Evolutionary conservation across 164 flowering plant species (phyloP), one percentile per base, ranked within the genome.

Genomic region (Annona squamosa): DNA sequence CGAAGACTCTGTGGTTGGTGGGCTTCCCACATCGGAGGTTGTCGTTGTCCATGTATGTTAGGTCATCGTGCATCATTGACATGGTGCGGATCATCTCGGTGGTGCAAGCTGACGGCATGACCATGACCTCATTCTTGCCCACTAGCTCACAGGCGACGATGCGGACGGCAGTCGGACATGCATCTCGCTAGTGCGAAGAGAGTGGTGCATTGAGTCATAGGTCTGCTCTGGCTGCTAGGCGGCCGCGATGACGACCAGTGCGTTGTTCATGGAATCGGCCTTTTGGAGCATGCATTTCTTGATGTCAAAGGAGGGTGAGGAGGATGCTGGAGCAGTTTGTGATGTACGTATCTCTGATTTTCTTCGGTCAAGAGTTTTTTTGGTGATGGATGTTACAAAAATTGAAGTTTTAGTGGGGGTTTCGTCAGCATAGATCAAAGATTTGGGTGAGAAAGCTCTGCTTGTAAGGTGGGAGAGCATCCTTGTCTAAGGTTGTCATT

Each of bases 1-100:
- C 37, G 37, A 26, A 26, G 37, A 90, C 85, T 47, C 81, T 86
- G 82, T 90, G 94, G 57, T 87, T 90, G 5, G 92, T 86, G 63
- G 94, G 94, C 70, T 85, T 87, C 4, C 94, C 94, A 1, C 92
- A 79, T 57, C 93, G 84, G 56, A 89, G 37, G 37, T 26, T 26
- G 37, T 26, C 37, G 37, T 26, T 26, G 37, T 26, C 37, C 37
- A 26, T 26, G 37, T 26, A 26, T 26, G 37, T 26, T 26, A 89
- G 83, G 44, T 89, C 94, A 57, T 89, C 93, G 65, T 89, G 93
- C 72, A 90, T 90, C 6, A 90, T 65, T 3, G 91, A 87, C 95
- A 87, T 89, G 75, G 90, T 85, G 82, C 87, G 92, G 43, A 90
- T 86, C 95, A 90, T 90, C 81, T 90, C 95, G 3, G 87, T 87